A percentile compares a stretch with the other conserved stretches of the same genome.
Evolutionary conservation across 306 rosid species (phyloP).

Genomic region (Glycine tomentella): DNA sequence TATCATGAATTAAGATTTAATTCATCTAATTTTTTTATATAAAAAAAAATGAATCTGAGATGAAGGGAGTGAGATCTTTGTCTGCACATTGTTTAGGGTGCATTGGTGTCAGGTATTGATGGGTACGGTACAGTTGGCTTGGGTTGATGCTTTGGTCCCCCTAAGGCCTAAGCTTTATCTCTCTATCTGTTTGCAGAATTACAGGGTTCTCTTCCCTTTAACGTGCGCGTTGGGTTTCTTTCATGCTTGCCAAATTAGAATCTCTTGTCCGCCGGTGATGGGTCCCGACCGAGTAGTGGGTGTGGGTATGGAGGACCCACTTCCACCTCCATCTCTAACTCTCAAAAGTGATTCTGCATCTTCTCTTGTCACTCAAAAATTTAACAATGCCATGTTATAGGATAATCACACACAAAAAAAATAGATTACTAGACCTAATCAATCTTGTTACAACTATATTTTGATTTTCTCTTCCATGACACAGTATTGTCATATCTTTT

Average conservation of each 20-base stretch:
- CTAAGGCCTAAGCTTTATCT: background rate
- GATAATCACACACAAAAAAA: too few relatives aligned
- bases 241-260: constrained; percentile 73
- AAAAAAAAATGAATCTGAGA: background rate
- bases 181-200: constrained; percentile 19
- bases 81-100: constrained; percentile 63
- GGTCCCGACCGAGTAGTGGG: constrained; percentile 47
- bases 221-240: constrained; percentile 86
- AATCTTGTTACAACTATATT: too few relatives aligned
- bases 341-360: background rate
- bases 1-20: background rate
- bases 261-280: constrained; percentile 59
- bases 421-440: too few relatives aligned
- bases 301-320: constrained; percentile 60
- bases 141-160: constrained; percentile 65
- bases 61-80: constrained; percentile 69
- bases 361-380: background rate
- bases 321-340: constrained; percentile 21
- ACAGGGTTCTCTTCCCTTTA: constrained; percentile 40
- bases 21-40: too few relatives aligned
- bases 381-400: too few relatives aligned
- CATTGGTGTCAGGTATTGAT: constrained; percentile 60
- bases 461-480: too few relatives aligned
- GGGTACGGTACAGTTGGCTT: constrained; percentile 52
- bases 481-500: too few relatives aligned